Base-by-base conservation (phyloP, 805 yeast species). In the Monosporozyma siamensis region DNA sequence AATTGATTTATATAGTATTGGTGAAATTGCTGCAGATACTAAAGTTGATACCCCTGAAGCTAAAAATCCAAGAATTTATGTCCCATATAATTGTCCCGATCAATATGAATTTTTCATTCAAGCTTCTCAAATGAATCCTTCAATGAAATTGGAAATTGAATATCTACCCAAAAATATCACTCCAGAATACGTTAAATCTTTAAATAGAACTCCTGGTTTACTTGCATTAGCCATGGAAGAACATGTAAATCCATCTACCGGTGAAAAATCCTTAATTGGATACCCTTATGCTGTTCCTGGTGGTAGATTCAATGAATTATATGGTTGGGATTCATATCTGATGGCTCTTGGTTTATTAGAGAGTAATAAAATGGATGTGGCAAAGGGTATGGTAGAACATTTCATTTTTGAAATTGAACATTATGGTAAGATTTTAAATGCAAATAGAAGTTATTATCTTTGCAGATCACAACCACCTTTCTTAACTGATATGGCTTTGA, bases 321-420 rank as follows among this genome's bases (percentile, higher is more conserved):
- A 92, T 56, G 98, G 97, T 12, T 90, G 98, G 98, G 98, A 90
- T 61, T 87, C 96, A 2, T 90, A 92, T 58, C 84, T 92, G 82
- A 88, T 82, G 58, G 76, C 92, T 0, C 63, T 88, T 20, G 98
- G 97, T 1, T 69, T 92, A 34, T 60, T 92, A 21, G 72, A 75
- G 22, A 82, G 83, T 55, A 75, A 72, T 32, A 71, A 77, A 40
- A 62, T 78, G 17, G 83, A 80, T 32, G 70, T 89, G 26, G 90
- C 95, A 7, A 70, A 80, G 51, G 95, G 95, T 0, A 86, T 90
- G 90, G 85, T 89, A 10, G 89, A 82, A 58, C 89, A 90, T 63
- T 89, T 88, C 59, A 80, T 87, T 43, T 92, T 81, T 63, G 96
- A 92, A 58, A 89, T 90, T 53, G 69, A 77, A 37, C 80, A 90